These are phyloP conservation scores for Ceratobasidium theobromae DNA, from an alignment of 1,284 basidiomycete species.

Conservation along the genomic window DNA sequence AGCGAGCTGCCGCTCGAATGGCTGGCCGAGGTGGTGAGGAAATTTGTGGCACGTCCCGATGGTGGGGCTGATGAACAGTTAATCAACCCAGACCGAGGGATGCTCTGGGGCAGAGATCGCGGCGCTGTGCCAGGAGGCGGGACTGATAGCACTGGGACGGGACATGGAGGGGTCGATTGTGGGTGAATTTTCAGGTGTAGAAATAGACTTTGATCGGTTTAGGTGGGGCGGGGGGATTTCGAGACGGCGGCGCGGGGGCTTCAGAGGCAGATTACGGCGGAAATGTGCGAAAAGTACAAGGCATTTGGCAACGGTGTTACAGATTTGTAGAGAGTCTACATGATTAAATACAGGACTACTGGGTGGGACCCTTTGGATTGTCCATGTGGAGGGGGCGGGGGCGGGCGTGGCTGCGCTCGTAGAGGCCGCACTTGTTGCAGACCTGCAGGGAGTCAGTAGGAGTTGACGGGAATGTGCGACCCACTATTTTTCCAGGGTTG, in stretches of 20 bases:
- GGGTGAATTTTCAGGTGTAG: conserved; percentile 40
- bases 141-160: conserved; percentile 84
- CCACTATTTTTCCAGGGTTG: conserved; percentile 81
- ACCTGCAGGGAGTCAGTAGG: conserved; percentile 49
- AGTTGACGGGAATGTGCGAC: conserved; percentile 41
- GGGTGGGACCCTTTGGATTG: conserved; percentile 45
- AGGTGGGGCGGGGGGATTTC: conserved; percentile 80
- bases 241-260: conserved; percentile 71
- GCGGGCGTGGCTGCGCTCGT: conserved; percentile 79
- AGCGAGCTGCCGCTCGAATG: conserved; percentile 49
- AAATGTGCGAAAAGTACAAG: conserved; percentile 71
- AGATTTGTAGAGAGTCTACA: background rate
- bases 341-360: conserved; percentile 1
- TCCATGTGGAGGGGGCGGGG: conserved; percentile 79
- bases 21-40: background rate
- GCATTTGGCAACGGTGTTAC: conserved; percentile 47
- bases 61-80: background rate
- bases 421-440: conserved; percentile 85
- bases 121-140: conserved; percentile 94
- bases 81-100: conserved; percentile 70
- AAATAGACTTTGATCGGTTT: conserved; percentile 31
- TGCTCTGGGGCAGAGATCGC: conserved; percentile 96
- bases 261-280: conserved; percentile 82
- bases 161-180: conserved; percentile 79
- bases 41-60: background rate